Evolutionary conservation across 768 basidiomycete genomes (phyloP).

Genomic region (Agrocybe praecox): DNA sequence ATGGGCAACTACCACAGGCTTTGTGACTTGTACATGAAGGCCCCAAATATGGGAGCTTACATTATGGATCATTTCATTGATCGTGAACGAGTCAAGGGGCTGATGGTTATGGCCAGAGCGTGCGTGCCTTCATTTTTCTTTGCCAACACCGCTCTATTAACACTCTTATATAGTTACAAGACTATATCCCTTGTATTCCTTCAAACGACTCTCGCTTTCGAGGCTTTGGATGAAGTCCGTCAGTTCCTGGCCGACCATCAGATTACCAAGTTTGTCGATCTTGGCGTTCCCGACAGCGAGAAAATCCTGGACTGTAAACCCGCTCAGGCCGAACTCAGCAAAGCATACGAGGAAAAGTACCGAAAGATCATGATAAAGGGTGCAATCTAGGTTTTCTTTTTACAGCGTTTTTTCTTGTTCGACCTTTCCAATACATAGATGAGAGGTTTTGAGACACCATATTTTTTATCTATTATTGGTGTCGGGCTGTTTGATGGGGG

Average conservation of each 20-base stretch:
- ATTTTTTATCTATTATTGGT: background rate
- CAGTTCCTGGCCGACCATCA: slow-evolving; percentile 73
- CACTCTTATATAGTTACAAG: slow-evolving; percentile 62
- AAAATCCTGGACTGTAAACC: slow-evolving; percentile 76
- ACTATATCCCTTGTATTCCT: slow-evolving; percentile 79
- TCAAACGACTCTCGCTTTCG: slow-evolving; percentile 83
- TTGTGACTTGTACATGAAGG: slow-evolving; percentile 80
- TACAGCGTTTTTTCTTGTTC: slow-evolving; percentile 1
- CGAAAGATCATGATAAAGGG: slow-evolving; percentile 90
- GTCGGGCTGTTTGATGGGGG: background rate
- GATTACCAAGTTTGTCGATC: slow-evolving; percentile 58
- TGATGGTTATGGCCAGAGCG: slow-evolving; percentile 94
- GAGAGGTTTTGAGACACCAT: background rate
- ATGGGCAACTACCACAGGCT: slow-evolving; percentile 95
- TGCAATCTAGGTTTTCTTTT: slow-evolving; percentile 62
- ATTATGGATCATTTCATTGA: slow-evolving; percentile 99
- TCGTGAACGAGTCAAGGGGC: slow-evolving; percentile 83
- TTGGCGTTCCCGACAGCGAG: slow-evolving; percentile 58
- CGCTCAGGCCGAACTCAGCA: slow-evolving; percentile 54
- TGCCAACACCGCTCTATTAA: slow-evolving; percentile 2
- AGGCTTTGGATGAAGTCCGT: slow-evolving; percentile 59
- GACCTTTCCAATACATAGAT: background rate
- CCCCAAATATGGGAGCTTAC: slow-evolving; percentile 97
- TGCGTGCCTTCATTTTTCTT: slow-evolving; percentile 43
- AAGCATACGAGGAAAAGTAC: slow-evolving; percentile 79